phyloP scores from a whole-genome alignment of 805 yeast genomes.

The Cyberlindnera meyerae region DNA sequence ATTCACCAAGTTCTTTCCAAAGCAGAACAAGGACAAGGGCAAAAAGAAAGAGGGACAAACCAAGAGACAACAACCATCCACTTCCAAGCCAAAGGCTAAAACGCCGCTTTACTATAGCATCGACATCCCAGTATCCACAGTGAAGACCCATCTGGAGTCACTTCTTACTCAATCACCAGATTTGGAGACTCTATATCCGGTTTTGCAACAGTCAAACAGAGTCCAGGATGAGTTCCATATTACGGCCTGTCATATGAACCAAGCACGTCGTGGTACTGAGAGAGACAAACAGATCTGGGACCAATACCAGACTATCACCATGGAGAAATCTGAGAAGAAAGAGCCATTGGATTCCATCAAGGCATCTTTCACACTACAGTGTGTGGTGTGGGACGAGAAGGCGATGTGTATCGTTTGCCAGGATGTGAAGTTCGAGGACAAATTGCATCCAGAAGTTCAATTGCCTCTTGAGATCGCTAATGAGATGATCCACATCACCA shows the following conservation, averaged over 20 bases:
- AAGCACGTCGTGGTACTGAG: conserved; percentile 28
- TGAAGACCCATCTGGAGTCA: background rate
- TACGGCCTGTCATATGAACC: conserved; percentile 51
- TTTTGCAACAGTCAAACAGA: conserved; percentile 30
- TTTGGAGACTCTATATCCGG: conserved; percentile 1
- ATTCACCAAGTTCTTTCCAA: conserved; percentile 32
- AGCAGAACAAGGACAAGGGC: conserved; percentile 9
- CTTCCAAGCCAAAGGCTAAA: conserved; percentile 10
- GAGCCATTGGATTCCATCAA: conserved; percentile 6
- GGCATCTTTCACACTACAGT: conserved; percentile 38
- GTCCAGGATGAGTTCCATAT: conserved; percentile 59
- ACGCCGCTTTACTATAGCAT: conserved; percentile 46
- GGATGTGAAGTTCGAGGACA: conserved; percentile 11
- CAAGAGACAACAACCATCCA: too few species aligned
- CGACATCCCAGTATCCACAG: conserved; percentile 24
- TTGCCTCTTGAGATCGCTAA: conserved; percentile 34
- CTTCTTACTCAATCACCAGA: conserved; percentile 1
- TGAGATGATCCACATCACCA: conserved; percentile 61
- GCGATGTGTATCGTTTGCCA: conserved; percentile 53
- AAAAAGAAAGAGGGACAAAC: background rate
- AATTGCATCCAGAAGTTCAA: conserved; percentile 3
- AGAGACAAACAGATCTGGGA: conserved; percentile 27
- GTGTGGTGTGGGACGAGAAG: conserved; percentile 45
- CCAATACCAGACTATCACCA: conserved; percentile 18
- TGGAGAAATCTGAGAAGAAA: conserved; percentile 2